Evolutionary conservation across 768 basidiomycete genomes (phyloP).

Genomic region (Lactarius hengduanensis): DNA sequence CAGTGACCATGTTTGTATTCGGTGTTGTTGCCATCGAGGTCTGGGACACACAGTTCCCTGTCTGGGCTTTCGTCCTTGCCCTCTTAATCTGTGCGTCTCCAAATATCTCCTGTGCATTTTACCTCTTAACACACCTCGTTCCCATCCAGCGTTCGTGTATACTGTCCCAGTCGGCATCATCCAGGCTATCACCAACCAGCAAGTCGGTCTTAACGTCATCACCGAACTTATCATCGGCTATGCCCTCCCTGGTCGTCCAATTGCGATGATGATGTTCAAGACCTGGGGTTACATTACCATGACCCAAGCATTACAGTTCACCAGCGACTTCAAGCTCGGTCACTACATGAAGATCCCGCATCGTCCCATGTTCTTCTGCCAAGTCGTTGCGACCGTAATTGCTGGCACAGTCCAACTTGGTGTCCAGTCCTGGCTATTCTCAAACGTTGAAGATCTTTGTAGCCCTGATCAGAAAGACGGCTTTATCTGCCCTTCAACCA

Average conservation of each 20-base stretch:
- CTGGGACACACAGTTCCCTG: constrained; percentile 72
- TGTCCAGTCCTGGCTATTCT: constrained; percentile 78
- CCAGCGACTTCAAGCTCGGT: constrained; percentile 76
- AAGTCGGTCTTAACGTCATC: constrained; percentile 73
- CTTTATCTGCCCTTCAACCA: constrained; percentile 68
- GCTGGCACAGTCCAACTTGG: constrained; percentile 73
- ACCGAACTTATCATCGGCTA: constrained; percentile 83
- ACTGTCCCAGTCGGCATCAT: constrained; percentile 58
- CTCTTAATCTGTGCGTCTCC: constrained; percentile 51
- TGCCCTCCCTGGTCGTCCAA: constrained; percentile 69
- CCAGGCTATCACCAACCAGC: constrained; percentile 76
- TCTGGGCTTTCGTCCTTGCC: constrained; percentile 71
- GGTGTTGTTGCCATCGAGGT: constrained; percentile 68
- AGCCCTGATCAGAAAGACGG: constrained; percentile 49
- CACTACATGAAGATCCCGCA: constrained; percentile 73
- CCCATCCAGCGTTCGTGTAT: constrained; percentile 39
- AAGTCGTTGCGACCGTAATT: constrained; percentile 63
- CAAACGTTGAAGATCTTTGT: constrained; percentile 65
- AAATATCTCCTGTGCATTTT: neutral
- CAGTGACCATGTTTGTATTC: constrained; percentile 62
- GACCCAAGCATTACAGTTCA: constrained; percentile 66
- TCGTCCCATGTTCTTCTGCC: constrained; percentile 67
- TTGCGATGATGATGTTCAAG: constrained; percentile 89
- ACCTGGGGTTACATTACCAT: constrained; percentile 75
- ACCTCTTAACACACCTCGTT: neutral